A percentile compares a stretch with the other conserved stretches of the same genome.
Evolutionary conservation across 108 stramenopile species (phyloP).

Genomic region (Nitzschia sp.): DNA sequence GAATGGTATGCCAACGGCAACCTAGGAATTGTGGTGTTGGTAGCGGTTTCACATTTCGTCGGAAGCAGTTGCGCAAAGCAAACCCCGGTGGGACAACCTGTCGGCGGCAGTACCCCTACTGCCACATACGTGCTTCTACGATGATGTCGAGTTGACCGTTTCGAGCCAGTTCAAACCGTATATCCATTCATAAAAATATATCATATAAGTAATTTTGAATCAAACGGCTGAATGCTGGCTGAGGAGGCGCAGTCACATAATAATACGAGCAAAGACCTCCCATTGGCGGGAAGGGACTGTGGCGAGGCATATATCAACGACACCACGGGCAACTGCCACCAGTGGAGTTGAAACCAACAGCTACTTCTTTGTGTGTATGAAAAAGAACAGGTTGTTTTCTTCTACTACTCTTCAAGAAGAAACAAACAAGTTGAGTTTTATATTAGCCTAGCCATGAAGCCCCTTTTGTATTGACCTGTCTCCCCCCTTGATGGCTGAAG

Average conservation of each 20-base stretch:
- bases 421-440: no score
- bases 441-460: no score
- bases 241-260: background rate
- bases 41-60: conserved; percentile 1
- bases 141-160: conserved; percentile 9
- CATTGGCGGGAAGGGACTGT: no score
- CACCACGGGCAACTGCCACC: no score
- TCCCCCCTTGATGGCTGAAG: no score
- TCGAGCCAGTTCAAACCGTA: background rate
- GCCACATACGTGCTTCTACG: background rate
- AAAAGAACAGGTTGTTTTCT: no score
- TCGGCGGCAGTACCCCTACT: conserved; percentile 12
- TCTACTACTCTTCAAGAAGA: no score
- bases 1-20: conserved; percentile 2
- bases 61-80: conserved; percentile 15
- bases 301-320: no score
- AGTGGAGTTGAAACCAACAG: no score
- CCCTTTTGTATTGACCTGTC: no score
- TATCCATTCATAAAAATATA: conserved; percentile 1
- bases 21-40: background rate
- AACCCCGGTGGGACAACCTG: conserved; percentile 14
- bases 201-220: conserved; percentile 10
- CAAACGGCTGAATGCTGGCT: conserved; percentile 17
- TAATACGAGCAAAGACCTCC: no score
- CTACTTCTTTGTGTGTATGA: no score